These are phyloP conservation scores for Gonium pectorale DNA, from an alignment of 139 green algal species.

Conservation along the genomic window DNA sequence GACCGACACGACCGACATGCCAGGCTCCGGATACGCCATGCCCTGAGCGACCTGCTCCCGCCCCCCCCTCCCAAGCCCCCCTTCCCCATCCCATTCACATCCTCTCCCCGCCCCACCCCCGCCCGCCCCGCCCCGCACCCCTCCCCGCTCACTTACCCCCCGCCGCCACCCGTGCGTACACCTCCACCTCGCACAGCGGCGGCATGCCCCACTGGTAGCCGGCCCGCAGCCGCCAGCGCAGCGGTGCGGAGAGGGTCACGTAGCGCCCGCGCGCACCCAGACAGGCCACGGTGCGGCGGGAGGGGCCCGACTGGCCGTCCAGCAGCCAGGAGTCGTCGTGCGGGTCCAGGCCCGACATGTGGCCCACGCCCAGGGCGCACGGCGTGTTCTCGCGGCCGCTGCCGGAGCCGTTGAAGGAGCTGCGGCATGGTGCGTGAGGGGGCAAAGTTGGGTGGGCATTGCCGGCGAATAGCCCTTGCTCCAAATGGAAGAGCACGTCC, in stretches of 20 bases:
- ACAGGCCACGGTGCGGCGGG: conserved; percentile 3
- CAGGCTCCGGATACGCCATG: too few species aligned
- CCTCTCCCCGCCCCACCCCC: too few species aligned
- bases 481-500: too few species aligned
- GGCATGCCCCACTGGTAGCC: not conserved
- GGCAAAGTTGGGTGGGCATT: too few species aligned
- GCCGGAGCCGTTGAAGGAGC: not conserved
- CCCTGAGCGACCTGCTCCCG: not conserved
- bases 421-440: not conserved
- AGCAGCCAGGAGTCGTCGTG: conserved; percentile 18
- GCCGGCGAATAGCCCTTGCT: too few species aligned
- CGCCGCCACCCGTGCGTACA: conserved; percentile 8
- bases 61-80: too few species aligned
- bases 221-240: not conserved
- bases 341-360: not conserved
- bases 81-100: too few species aligned
- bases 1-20: too few species aligned
- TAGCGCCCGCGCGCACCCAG: not conserved
- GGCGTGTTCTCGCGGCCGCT: conserved; percentile 17
- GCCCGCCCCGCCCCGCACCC: not conserved
- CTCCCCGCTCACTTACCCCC: not conserved
- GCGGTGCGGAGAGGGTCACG: not conserved
- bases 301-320: not conserved
- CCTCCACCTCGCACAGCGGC: conserved; percentile 36
- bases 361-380: conserved; percentile 11